phyloP scores from a whole-genome alignment of 148 eudicot genomes.

The Dianthus caryophyllus region DNA sequence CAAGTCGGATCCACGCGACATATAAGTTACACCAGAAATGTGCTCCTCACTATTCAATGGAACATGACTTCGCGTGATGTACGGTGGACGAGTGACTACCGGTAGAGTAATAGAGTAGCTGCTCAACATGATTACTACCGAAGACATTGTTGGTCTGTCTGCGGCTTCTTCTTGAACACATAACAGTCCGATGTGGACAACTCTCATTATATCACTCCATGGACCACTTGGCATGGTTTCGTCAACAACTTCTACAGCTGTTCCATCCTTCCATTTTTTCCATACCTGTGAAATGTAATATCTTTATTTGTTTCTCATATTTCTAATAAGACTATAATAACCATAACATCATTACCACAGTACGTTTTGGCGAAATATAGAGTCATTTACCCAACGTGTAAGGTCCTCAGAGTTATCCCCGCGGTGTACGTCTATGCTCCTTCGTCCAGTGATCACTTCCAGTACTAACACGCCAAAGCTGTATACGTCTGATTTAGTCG shows the following conservation, averaged over 20 bases:
- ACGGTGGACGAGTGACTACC: conserved; percentile 30
- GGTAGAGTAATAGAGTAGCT: conserved; percentile 28
- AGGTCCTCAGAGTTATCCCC: conserved; percentile 13
- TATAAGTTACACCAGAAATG: neutral
- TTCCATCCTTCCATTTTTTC: conserved; percentile 34
- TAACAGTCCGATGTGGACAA: conserved; percentile 32
- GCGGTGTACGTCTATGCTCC: neutral
- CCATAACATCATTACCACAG: too few species aligned
- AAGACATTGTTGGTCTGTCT: conserved; percentile 38
- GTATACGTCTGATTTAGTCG: conserved; percentile 47
- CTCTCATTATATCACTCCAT: conserved; percentile 27
- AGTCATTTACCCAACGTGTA: conserved; percentile 14
- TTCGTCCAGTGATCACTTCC: conserved; percentile 43
- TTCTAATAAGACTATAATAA: too few species aligned
- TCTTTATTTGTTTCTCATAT: neutral
- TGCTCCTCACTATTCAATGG: neutral
- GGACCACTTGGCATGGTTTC: conserved; percentile 6
- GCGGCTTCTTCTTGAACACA: conserved; percentile 32
- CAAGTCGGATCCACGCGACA: neutral
- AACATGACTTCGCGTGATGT: neutral
- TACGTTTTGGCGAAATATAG: neutral
- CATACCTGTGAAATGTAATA: conserved; percentile 29
- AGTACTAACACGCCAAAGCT: conserved; percentile 53
- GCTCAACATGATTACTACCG: conserved; percentile 34
- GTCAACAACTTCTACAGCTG: conserved; percentile 25